Evolutionary conservation across 2,329 filamentous ascomycete genomes (phyloP).

Genomic region (Colletotrichum theobromicola): DNA sequence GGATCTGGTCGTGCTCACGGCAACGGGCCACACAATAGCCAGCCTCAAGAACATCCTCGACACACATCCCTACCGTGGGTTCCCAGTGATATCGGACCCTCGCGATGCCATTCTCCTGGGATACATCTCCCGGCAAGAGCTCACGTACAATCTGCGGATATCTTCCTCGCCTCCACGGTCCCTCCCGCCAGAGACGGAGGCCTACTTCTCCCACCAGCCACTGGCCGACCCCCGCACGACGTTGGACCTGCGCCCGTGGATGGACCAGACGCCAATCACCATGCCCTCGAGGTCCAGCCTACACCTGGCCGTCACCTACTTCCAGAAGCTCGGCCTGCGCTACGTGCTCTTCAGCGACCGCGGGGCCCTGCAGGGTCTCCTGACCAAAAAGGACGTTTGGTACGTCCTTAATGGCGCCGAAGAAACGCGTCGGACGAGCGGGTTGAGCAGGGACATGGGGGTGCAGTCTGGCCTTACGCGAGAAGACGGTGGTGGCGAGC

Average conservation of each 20-base stretch:
- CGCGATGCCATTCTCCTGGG: conserved; percentile 82
- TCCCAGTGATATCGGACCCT: conserved; percentile 84
- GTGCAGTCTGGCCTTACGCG: conserved; percentile 40
- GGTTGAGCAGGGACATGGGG: conserved; percentile 26
- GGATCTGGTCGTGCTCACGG: conserved; percentile 86
- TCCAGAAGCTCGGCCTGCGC: conserved; percentile 89
- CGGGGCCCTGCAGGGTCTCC: conserved; percentile 79
- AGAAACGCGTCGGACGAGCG: conserved; percentile 55
- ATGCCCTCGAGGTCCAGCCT: conserved; percentile 78
- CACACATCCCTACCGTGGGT: conserved; percentile 82
- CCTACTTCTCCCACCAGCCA: conserved; percentile 84
- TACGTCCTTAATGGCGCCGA: conserved; percentile 84
- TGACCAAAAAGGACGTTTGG: conserved; percentile 99
- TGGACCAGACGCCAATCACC: conserved; percentile 98
- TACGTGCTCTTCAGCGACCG: conserved; percentile 89
- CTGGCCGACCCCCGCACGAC: conserved; percentile 78
- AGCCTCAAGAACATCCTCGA: conserved; percentile 74
- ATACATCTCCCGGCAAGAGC: conserved; percentile 92
- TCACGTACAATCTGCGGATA: conserved; percentile 78
- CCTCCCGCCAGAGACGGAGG: conserved; percentile 74
- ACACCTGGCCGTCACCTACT: conserved; percentile 88
- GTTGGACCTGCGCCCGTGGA: conserved; percentile 93
- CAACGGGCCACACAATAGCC: conserved; percentile 85
- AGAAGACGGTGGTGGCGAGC: conserved; percentile 45
- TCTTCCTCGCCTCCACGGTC: conserved; percentile 61